Base-by-base conservation (phyloP, 2,329 filamentous ascomycete species). In the Albifimbria verrucaria region DNA sequence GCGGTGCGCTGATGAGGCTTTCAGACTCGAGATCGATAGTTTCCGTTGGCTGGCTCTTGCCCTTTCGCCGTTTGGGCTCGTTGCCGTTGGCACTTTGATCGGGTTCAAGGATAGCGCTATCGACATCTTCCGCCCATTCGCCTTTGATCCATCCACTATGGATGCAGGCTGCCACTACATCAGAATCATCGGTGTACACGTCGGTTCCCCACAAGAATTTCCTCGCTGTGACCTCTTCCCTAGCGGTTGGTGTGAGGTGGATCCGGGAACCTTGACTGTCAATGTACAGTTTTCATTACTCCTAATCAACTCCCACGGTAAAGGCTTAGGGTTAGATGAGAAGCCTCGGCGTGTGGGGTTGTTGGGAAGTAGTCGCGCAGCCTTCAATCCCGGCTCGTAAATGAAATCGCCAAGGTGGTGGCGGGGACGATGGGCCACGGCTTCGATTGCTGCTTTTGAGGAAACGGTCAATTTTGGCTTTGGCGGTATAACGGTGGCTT, bases 101-200 rank as follows among this genome's bases (percentile, higher is more conserved):
- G 3, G 86, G 69, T 18, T 82, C 81, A 11, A 96, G 77, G 70
- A 93, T 75, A 12, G 78, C 75, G 1, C 83, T 77, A 60, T 94
- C 89, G 1, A 94, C 82, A 32, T 90, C 88, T 7, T 92, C 85
- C 4, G 85, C 78, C 88, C 92, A 96, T 62, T 92, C 90, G 28
- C 93, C 93, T 42, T 87, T 86, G 60, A 99, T 88, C 86, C 92
- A 97, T 3, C 94, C 94, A 2, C 87, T 86, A 68, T 99, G 94
- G 45, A 99, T 93, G 55, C 92, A 93, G 2, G 93, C 92, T 0
- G 92, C 93, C 22, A 99, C 81, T 1, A 94, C 85, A 65, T 99
- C 94, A 0, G 92, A 96, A 70, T 99, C 94, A 62, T 99, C 94
- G 0, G 92, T 96, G 67, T 97, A 97, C 7, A 99, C 82, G 36